Evolutionary conservation across 148 eudicot genomes (phyloP).

Genomic region (Heliamphora exappendiculata): DNA sequence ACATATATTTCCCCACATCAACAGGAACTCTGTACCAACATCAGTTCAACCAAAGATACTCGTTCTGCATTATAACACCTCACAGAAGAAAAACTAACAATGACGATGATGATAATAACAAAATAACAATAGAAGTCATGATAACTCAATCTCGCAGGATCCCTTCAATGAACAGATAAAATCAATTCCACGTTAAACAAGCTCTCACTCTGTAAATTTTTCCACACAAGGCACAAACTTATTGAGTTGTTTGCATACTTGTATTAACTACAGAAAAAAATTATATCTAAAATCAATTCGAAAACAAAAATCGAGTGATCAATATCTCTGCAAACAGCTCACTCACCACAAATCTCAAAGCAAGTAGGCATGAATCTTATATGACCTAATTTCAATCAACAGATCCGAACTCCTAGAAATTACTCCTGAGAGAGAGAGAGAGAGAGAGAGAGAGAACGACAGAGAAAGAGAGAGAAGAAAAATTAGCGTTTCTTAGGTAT

Average conservation of each 20-base stretch:
- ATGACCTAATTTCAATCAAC: conserved; percentile 21
- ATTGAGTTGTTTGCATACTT: background rate
- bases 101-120: background rate
- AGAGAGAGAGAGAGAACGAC: background rate
- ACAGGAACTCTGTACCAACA: background rate
- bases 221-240: background rate
- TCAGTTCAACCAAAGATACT: background rate
- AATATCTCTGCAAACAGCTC: conserved; percentile 23
- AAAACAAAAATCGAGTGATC: conserved; percentile 26
- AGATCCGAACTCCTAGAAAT: conserved; percentile 24
- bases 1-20: background rate
- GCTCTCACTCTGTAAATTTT: background rate
- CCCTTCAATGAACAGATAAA: background rate
- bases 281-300: background rate
- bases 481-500: background rate
- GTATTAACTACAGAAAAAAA: background rate
- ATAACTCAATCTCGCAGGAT: background rate
- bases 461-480: conserved; percentile 24
- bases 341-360: conserved; percentile 36
- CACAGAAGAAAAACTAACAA: background rate
- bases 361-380: conserved; percentile 30
- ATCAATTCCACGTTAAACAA: background rate
- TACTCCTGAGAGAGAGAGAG: conserved; percentile 6
- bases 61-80: background rate
- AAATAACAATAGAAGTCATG: background rate